These are phyloP conservation scores for Aspergillus versicolor DNA, from an alignment of 2,329 filamentous ascomycete genomes.

Conservation along the genomic window DNA sequence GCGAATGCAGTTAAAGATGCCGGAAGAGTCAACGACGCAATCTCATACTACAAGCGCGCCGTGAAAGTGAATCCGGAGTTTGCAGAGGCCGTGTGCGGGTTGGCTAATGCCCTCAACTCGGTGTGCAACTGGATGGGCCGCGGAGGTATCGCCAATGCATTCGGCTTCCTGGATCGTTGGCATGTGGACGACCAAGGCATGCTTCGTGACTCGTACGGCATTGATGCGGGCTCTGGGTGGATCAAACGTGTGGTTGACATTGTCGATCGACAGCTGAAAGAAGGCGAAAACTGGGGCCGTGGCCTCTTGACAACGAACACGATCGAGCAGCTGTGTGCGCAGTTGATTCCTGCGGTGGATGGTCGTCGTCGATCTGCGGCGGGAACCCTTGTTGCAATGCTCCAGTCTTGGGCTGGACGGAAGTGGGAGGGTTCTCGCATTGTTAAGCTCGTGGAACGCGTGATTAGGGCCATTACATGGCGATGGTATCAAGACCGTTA, in stretches of 20 bases:
- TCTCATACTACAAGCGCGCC: slow-evolving; percentile 84
- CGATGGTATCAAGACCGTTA: slow-evolving; percentile 87
- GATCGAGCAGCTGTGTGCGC: slow-evolving; percentile 53
- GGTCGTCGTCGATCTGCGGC: slow-evolving; percentile 24
- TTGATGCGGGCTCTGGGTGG: slow-evolving; percentile 69
- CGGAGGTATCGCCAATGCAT: slow-evolving; percentile 76
- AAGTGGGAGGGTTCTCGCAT: slow-evolving; percentile 87
- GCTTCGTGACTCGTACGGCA: slow-evolving; percentile 70
- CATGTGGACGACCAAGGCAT: slow-evolving; percentile 85
- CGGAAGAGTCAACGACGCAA: slow-evolving; percentile 87
- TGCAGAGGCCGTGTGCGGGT: slow-evolving; percentile 91
- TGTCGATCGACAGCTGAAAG: slow-evolving; percentile 80
- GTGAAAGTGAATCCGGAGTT: slow-evolving; percentile 93
- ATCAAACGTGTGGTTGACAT: slow-evolving; percentile 89
- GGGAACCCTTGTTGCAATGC: slow-evolving; percentile 34
- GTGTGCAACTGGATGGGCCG: slow-evolving; percentile 93
- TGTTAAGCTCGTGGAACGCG: slow-evolving; percentile 79
- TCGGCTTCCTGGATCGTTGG: slow-evolving; percentile 79
- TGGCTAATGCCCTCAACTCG: slow-evolving; percentile 92
- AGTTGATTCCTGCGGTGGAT: slow-evolving; percentile 42
- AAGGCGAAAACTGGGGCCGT: slow-evolving; percentile 82
- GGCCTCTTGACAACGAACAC: slow-evolving; percentile 62
- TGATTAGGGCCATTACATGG: slow-evolving; percentile 73
- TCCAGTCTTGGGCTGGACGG: slow-evolving; percentile 65
- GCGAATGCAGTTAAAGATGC: slow-evolving; percentile 98